phyloP scores from a whole-genome alignment of 2,329 filamentous ascomycete genomes.

The Graphiopsis chlorocephala region DNA sequence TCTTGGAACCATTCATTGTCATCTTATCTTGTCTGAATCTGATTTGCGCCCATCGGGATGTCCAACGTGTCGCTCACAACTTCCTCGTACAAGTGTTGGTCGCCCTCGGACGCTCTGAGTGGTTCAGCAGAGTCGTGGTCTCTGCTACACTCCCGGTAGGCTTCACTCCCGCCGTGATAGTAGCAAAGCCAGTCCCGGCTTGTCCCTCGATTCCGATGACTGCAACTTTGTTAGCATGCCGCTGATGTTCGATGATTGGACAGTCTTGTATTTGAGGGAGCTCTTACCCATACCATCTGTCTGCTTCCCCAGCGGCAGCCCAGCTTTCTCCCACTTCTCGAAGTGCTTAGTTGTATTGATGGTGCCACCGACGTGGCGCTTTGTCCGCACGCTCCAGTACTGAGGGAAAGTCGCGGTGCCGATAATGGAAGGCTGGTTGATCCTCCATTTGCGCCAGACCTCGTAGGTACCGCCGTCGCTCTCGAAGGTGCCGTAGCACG shows the following conservation, averaged over 20 bases:
- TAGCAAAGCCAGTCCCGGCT: background rate
- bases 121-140: constrained; percentile 7
- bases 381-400: constrained; percentile 43
- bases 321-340: constrained; percentile 25
- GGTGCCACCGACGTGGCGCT: constrained; percentile 32
- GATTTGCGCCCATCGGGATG: background rate
- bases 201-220: constrained; percentile 9
- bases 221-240: background rate
- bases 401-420: constrained; percentile 43
- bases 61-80: background rate
- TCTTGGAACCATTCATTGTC: background rate
- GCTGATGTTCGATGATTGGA: background rate
- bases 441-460: constrained; percentile 47
- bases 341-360: constrained; percentile 30
- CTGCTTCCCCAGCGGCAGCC: constrained; percentile 29
- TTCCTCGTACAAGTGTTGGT: constrained; percentile 12
- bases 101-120: constrained; percentile 9
- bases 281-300: constrained; percentile 15
- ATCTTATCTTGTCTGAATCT: background rate
- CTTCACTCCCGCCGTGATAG: constrained; percentile 2
- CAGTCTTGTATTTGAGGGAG: background rate
- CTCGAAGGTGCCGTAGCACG: constrained; percentile 50
- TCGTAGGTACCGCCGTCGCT: constrained; percentile 55
- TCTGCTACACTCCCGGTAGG: background rate
- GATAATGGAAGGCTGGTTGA: constrained; percentile 40